These are phyloP conservation scores for Daldinia caldariorum DNA, from an alignment of 495 filamentous ascomycete species.

Conservation along the genomic window DNA sequence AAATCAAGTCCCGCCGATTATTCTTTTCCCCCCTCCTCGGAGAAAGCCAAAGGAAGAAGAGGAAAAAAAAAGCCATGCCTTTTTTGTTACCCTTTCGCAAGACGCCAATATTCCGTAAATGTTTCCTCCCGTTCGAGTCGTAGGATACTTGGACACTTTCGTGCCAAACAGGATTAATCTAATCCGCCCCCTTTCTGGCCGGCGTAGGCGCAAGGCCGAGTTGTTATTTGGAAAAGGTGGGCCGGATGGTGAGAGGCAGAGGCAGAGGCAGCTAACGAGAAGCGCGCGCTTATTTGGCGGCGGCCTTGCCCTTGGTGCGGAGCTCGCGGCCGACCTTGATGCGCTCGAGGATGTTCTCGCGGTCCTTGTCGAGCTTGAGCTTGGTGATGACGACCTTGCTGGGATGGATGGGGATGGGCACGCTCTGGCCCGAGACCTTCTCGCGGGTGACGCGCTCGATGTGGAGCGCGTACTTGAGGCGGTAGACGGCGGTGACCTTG, in stretches of 20 bases:
- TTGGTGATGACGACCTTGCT: conserved; percentile 97
- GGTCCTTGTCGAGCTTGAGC: conserved; percentile 98
- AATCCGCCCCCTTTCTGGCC: conserved; percentile 46
- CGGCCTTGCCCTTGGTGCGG: conserved; percentile 63
- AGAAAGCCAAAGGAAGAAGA: conserved; percentile 23
- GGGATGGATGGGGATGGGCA: conserved; percentile 87
- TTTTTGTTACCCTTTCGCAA: conserved; percentile 30
- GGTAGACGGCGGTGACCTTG: conserved; percentile 95
- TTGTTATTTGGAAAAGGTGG: no score
- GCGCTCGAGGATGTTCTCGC: conserved; percentile 91
- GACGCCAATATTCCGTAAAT: conserved; percentile 47
- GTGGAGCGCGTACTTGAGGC: conserved; percentile 95
- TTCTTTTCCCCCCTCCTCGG: conserved; percentile 15
- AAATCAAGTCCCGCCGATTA: conserved; percentile 27
- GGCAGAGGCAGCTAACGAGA: no score
- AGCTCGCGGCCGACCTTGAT: conserved; percentile 79
- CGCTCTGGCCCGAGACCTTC: conserved; percentile 91
- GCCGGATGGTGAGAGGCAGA: no score
- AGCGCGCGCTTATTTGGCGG: conserved; percentile 43
- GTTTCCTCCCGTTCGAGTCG: conserved; percentile 24
- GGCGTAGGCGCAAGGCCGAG: conserved; percentile 24
- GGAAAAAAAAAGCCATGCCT: background rate
- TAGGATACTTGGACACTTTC: conserved; percentile 29
- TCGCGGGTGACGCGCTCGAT: conserved; percentile 91
- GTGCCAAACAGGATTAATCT: conserved; percentile 44